Base-by-base conservation (phyloP, 164 flowering plant genomes). In the Platanus orientalis region DNA sequence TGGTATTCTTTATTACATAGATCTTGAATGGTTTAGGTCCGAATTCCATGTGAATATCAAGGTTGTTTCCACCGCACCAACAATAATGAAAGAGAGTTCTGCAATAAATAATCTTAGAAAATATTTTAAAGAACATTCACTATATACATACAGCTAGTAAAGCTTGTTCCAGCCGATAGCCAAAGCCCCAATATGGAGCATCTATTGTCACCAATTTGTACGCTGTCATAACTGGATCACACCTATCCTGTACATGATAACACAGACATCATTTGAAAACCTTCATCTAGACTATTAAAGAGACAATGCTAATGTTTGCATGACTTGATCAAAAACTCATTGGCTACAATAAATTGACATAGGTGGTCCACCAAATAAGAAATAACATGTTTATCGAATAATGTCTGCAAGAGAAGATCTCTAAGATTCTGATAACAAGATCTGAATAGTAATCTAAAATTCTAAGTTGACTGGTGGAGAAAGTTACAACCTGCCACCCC, bases 151-250 rank as follows among this genome's bases (percentile, higher is more conserved):
- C 92, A 67, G 84, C 79, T 30, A 86, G 68, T 24, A 84, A 49
- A 68, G 85, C 80, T 73, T 84, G 89, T 51, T 86, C 92, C 55
- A 86, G 71, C 61, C 75, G 77, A 55, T 78, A 78, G 24, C 89
- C 89, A 66, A 86, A 86, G 13, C 92, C 89, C 87, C 89, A 86
- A 68, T 81, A 84, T 20, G 92, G 89, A 42, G 79, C 87, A 77
- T 86, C 87, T 55, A 86, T 26, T 25, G 85, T 86, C 59, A 86
- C 87, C 77, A 86, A 67, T 55, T 86, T 86, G 75, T 86, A 83
- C 27, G 89, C 92, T n/a, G 92, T 86, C 87, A 84, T 82, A 61
- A 86, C 84, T 6, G 89, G 89, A 58, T 65, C 44, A 63, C 87
- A 82, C 16, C 50, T 69, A 20, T 78, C 83, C 89, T 84, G 78